Evolutionary conservation across 148 eudicot species (phyloP).

Genomic region (Cornus controversa): DNA sequence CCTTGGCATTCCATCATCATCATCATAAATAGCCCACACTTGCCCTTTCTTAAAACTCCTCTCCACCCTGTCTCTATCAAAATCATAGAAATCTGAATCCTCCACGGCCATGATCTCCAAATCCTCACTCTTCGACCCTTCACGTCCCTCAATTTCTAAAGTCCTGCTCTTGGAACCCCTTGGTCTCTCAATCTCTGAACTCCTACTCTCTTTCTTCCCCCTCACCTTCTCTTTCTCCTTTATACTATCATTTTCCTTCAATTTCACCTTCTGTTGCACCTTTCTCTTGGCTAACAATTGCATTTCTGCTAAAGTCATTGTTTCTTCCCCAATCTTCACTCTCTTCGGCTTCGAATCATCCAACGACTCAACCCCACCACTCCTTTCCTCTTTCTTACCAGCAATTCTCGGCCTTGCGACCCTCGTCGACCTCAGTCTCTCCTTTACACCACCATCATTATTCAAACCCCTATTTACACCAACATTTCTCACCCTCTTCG

Average conservation of each 20-base stretch:
- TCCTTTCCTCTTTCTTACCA: constrained; percentile 4
- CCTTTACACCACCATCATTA: constrained; percentile 8
- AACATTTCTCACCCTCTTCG: constrained; percentile 6
- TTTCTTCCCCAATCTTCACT: constrained; percentile 27
- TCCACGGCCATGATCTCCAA: constrained; percentile 69
- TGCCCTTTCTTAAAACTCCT: constrained; percentile 83
- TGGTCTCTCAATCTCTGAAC: background rate
- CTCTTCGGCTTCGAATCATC: constrained; percentile 16
- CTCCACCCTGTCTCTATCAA: constrained; percentile 72
- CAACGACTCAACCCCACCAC: constrained; percentile 14
- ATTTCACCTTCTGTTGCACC: constrained; percentile 23
- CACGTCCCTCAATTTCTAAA: constrained; percentile 9
- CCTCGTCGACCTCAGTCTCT: constrained; percentile 14
- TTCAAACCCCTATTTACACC: background rate
- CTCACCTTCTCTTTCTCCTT: constrained; percentile 26
- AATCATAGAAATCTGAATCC: constrained; percentile 87
- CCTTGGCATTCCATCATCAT: constrained; percentile 93
- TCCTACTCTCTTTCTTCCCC: constrained; percentile 17
- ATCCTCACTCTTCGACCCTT: constrained; percentile 26
- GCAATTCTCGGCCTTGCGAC: constrained; percentile 1
- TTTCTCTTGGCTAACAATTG: constrained; percentile 41
- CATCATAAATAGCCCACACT: constrained; percentile 90
- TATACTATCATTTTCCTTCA: constrained; percentile 27
- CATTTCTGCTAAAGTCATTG: constrained; percentile 68
- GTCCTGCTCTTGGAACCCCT: constrained; percentile 7